A percentile compares a stretch with the other conserved stretches of the same genome.
These are phyloP conservation scores for Pseudotsuga menziesii DNA, from an alignment of 75 land plant genomes.

Conservation along the genomic window DNA sequence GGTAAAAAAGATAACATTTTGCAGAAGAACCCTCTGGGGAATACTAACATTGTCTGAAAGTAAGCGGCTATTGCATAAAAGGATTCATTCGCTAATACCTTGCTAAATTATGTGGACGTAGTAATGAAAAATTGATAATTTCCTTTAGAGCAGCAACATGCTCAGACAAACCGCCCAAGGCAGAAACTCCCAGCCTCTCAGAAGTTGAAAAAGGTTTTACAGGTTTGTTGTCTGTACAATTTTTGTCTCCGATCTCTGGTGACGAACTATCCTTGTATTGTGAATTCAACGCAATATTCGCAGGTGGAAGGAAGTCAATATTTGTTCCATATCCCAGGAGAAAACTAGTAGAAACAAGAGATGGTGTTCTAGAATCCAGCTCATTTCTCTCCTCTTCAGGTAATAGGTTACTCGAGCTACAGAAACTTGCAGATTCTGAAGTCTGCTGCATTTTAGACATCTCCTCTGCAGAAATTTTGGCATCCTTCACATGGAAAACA, in stretches of 20 bases:
- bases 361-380: neutral
- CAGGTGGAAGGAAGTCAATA: neutral
- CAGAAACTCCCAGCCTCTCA: constrained; percentile 20
- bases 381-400: neutral
- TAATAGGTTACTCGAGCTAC: neutral
- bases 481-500: constrained; percentile 40
- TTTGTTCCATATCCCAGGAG: constrained; percentile 16
- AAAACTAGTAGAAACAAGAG: neutral
- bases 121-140: constrained; percentile 59
- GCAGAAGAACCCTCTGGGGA: neutral
- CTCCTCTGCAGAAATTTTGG: constrained; percentile 8
- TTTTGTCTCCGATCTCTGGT: neutral
- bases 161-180: constrained; percentile 85
- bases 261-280: neutral
- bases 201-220: neutral
- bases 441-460: neutral
- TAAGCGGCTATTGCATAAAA: neutral
- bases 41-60: neutral
- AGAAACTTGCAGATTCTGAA: neutral
- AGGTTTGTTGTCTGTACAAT: neutral
- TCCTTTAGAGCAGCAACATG: constrained; percentile 72
- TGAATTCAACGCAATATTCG: neutral
- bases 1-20: neutral
- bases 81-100: constrained; percentile 37
- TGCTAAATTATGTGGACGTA: constrained; percentile 39